phyloP scores from a whole-genome alignment of 2,329 filamentous ascomycete species.

The Colletotrichum sp. region DNA sequence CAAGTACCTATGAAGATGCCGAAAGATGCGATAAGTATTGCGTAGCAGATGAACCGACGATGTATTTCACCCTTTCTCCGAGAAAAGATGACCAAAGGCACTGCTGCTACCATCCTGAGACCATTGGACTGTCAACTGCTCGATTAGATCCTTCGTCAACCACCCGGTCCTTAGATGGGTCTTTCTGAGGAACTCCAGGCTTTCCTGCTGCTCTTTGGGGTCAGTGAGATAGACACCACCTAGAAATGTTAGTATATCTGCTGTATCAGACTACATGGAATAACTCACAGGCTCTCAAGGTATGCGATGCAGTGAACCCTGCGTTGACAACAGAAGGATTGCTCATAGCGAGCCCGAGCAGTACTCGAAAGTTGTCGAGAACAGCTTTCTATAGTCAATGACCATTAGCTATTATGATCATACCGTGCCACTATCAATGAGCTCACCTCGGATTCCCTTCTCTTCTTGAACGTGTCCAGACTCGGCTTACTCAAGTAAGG shows the following conservation, averaged over 20 bases:
- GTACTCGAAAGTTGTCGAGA: constrained; percentile 24
- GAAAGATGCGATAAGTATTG: accelerated
- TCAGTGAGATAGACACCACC: background rate
- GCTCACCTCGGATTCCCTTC: constrained; percentile 23
- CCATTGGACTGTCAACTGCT: background rate
- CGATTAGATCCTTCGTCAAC: background rate
- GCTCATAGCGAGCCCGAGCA: constrained; percentile 30
- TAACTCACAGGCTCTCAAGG: constrained; percentile 27
- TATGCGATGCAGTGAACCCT: constrained; percentile 30
- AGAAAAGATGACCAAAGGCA: background rate
- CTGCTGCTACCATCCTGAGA: background rate
- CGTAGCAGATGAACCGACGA: background rate
- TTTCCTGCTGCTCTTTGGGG: background rate
- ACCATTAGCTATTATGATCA: background rate
- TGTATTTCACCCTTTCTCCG: background rate
- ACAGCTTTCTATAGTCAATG: constrained; percentile 22
- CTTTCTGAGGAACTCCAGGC: background rate
- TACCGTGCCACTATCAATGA: background rate
- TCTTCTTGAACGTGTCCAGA: constrained; percentile 24
- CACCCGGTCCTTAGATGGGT: background rate
- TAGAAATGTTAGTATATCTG: background rate
- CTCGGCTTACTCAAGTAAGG: constrained; percentile 31
- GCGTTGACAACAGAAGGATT: constrained; percentile 27
- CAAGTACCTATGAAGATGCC: background rate
- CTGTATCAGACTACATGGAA: background rate